Evolutionary conservation across 139 green algal species (phyloP), one percentile per base, ranked within the genome.

Genomic region (Auxenochlorella pyrenoidosa): DNA sequence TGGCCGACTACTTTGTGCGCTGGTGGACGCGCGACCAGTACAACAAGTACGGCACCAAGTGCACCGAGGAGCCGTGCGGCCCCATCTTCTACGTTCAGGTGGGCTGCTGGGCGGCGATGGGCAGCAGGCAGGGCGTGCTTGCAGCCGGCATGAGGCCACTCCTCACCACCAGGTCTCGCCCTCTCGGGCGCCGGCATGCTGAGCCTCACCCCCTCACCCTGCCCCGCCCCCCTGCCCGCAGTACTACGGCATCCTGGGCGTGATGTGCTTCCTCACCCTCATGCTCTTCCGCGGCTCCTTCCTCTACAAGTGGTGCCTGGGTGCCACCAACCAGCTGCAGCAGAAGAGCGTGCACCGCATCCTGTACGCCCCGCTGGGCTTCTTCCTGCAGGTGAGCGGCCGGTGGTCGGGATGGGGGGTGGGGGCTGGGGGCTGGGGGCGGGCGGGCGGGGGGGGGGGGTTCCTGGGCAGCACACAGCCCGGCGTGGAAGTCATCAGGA

Each of bases 341-440:
- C 92, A 92, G 77, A 89, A 90, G 44, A 87, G 92, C 22, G 91
- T 95, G 75, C 72, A 87, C 63, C 88, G 91, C 51, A 85, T 95
- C 65, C 91, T 95, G 36, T 89, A 91, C 81, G 90, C 93, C 24
- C 93, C 93, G 51, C 89, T 95, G 32, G 89, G 91, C 87, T 95
- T 95, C 91, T 94, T 95, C 91, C 91, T 91, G n/a, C 58, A 38
- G 26, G 79, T 85, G 38, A 0, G 59, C 54, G 12, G 54, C 54
- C 54, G 54, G 54, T 54, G 47, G 47, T 12, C 47, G 47, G 47
- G 47, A 12, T 58, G 47, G 47, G 47, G 47, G 6, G 47, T 58
- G 47, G 12, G 54, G 54, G 54, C 2, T 22, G 15, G 54, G 15
- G 16, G 54, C 54, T 26, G 54, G 21, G 40, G 66, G 24, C 13